phyloP scores from a whole-genome alignment of 2,329 filamentous ascomycete genomes.

The Cladophialophora psammophila region DNA sequence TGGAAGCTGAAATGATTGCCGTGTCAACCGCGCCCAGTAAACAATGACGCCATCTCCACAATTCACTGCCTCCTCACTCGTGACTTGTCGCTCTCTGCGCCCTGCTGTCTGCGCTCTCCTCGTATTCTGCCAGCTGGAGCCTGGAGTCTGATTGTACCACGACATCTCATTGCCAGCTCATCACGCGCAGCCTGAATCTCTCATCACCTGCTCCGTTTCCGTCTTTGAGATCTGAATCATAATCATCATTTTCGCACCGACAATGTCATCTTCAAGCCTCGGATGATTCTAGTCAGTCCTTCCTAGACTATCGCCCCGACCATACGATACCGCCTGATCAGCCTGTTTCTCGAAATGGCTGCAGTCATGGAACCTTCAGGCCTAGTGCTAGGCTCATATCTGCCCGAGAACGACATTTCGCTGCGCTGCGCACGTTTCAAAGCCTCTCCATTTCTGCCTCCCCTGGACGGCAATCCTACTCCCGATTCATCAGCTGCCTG shows the following conservation, averaged over 20 bases:
- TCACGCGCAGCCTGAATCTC: constrained; percentile 2
- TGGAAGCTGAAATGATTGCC: neutral
- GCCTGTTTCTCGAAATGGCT: constrained; percentile 20
- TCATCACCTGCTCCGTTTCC: neutral
- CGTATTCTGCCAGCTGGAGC: neutral
- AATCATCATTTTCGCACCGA: neutral
- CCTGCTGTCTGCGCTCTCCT: neutral
- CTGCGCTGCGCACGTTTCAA: constrained; percentile 26
- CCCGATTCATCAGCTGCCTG: constrained; percentile 9
- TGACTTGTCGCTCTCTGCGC: neutral
- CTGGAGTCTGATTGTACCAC: constrained; percentile 9
- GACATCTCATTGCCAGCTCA: constrained; percentile 1
- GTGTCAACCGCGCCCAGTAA: neutral
- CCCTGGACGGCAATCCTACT: constrained; percentile 13
- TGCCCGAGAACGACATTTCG: constrained; percentile 22
- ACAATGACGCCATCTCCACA: constrained; percentile 5
- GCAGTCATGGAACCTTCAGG: constrained; percentile 25
- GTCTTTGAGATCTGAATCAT: neutral
- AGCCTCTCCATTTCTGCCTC: constrained; percentile 32
- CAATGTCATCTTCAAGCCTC: constrained; percentile 4
- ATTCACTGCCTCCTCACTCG: neutral
- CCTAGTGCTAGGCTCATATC: constrained; percentile 32
- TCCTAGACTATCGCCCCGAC: neutral
- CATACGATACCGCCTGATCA: neutral
- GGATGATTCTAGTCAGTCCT: neutral